Conservation (phyloP, 2,329 filamentous ascomycete genomes). For the Coniella vitis region DNA sequence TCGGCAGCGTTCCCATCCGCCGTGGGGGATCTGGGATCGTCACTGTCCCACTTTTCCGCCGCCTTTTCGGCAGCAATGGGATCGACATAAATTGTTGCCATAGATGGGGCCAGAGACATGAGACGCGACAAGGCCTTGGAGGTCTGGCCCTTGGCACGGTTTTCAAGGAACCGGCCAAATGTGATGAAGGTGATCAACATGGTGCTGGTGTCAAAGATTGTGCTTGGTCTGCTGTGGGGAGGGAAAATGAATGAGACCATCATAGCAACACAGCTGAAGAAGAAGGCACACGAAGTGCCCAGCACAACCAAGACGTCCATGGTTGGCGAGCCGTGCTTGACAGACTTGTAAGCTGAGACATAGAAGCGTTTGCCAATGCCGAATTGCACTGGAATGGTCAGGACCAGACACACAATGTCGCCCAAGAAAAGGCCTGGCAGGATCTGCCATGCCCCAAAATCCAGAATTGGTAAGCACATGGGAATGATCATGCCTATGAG, state of each 20-base stretch:
- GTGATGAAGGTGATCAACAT: constrained; percentile 98
- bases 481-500: constrained; percentile 89
- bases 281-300: constrained; percentile 91
- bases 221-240: constrained; percentile 74
- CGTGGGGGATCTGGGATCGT: constrained; percentile 39
- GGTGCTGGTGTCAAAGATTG: constrained; percentile 94
- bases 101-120: constrained; percentile 93
- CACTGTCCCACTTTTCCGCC: constrained; percentile 66
- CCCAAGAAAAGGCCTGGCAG: constrained; percentile 78
- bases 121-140: constrained; percentile 87
- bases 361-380: constrained; percentile 95
- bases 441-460: constrained; percentile 65
- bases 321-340: constrained; percentile 85
- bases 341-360: constrained; percentile 81
- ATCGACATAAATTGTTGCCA: constrained; percentile 94
- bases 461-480: constrained; percentile 69
- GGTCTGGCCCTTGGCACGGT: constrained; percentile 90
- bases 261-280: constrained; percentile 90
- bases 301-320: constrained; percentile 97
- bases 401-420: constrained; percentile 72
- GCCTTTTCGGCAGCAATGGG: constrained; percentile 89
- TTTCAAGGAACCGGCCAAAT: constrained; percentile 85
- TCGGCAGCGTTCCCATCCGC: constrained; percentile 60
- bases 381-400: constrained; percentile 93
- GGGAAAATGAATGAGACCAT: constrained; percentile 66